phyloP scores from a whole-genome alignment of 306 rosid species.

The Amphicarpaea edgeworthii region DNA sequence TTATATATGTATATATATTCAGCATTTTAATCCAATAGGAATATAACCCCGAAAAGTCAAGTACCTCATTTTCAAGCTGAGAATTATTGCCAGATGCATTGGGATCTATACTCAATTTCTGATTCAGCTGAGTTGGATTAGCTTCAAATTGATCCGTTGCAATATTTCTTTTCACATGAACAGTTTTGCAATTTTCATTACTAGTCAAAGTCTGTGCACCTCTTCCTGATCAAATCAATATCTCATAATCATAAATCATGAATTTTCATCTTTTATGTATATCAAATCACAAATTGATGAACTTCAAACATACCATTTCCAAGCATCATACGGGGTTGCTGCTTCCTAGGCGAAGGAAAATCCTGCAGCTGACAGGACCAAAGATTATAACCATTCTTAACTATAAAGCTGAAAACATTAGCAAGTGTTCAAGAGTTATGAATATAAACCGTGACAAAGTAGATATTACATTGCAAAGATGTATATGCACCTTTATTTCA shows the following conservation, averaged over 20 bases:
- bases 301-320: conserved; percentile 50
- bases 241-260: background rate
- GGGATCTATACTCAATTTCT: conserved; percentile 6
- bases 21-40: background rate
- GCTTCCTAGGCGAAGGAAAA: conserved; percentile 22
- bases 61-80: conserved; percentile 35
- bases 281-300: conserved; percentile 13
- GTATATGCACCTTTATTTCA: conserved; percentile 5
- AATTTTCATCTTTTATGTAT: conserved; percentile 21
- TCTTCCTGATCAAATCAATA: background rate
- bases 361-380: conserved; percentile 38
- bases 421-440: background rate
- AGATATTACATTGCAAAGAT: background rate
- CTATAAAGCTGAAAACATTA: background rate
- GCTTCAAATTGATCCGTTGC: background rate
- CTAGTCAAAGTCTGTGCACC: conserved; percentile 22
- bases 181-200: conserved; percentile 10
- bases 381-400: conserved; percentile 14
- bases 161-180: conserved; percentile 20
- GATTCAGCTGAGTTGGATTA: conserved; percentile 37
- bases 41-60: background rate
- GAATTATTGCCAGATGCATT: conserved; percentile 21
- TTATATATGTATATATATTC: too few relatives aligned
- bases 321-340: conserved; percentile 19
- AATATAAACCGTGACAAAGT: background rate